Evolutionary conservation across 352 stramenopile genomes (phyloP).

Genomic region (Thalassiosira ordinaria): DNA sequence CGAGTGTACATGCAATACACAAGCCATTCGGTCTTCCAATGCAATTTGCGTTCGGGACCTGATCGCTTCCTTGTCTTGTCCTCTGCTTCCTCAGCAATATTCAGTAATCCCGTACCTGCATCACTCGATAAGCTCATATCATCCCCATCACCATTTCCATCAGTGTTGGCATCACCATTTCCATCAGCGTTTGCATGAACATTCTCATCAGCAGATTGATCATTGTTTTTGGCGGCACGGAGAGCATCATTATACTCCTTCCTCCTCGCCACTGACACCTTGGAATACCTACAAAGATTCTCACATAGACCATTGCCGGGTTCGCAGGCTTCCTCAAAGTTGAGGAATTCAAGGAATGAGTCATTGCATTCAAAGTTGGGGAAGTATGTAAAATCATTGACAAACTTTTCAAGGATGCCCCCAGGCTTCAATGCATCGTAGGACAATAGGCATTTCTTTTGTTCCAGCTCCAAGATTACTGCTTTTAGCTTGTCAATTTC

Average conservation of each 20-base stretch:
- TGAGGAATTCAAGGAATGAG: slow-evolving; percentile 38
- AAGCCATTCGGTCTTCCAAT: slow-evolving; percentile 43
- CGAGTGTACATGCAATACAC: slow-evolving; percentile 39
- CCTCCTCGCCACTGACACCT: too few relatives aligned
- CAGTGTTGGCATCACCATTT: too few relatives aligned
- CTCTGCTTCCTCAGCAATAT: neutral
- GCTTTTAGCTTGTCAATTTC: neutral
- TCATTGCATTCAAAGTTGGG: slow-evolving; percentile 33
- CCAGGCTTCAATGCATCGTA: slow-evolving; percentile 1
- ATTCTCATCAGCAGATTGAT: neutral
- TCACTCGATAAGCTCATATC: slow-evolving; percentile 20
- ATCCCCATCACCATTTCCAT: too few relatives aligned
- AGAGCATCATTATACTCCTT: neutral
- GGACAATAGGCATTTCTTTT: neutral
- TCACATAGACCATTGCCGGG: slow-evolving; percentile 38
- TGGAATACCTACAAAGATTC: slow-evolving; percentile 31
- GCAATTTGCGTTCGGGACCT: slow-evolving; percentile 10
- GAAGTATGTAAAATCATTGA: slow-evolving; percentile 32
- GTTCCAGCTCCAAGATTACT: neutral
- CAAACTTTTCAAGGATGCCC: neutral
- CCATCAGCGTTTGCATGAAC: neutral
- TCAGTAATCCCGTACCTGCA: slow-evolving; percentile 5
- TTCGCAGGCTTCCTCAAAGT: slow-evolving; percentile 25
- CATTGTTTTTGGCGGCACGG: neutral
- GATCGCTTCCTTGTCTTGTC: neutral